Base-by-base conservation (phyloP, 2,329 filamentous ascomycete species). In the Shiraia sp. region DNA sequence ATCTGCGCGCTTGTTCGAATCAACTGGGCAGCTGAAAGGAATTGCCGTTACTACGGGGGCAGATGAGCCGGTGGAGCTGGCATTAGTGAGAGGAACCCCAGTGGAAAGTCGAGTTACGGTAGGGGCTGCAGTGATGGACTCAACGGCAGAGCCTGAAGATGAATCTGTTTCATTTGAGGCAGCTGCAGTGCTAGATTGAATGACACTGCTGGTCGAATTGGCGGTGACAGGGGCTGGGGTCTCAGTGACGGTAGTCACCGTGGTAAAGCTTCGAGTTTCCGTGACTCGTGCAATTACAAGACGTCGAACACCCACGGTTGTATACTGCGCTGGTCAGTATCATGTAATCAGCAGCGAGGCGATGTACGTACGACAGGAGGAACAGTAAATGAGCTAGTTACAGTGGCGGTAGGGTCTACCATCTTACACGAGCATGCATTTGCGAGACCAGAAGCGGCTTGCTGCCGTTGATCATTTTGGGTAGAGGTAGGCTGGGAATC, bases 341-440 rank as follows among this genome's bases (percentile, higher is more conserved):
- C 28, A 13, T 13, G 6, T 8, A 23, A n/a, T n/a, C 10, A 29
- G 19, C 28, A 12, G 7, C 6, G 27, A 12, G 10, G 6, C n/a
- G 10, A 27, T 10, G 17, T n/a, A 53, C 63, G 35, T 56, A 68
- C 64, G 3, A 44, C 45, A 24, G 57, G 36, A 26, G 55, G 51
- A 14, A 58, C 50, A n/a, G 57, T 55, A 33, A 52, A 53, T 6
- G 54, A 62, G 3, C 33, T 24, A 2, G 63, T 67, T 10, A 55
- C 49, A 3, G 63, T 64, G n/a, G 56, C 51, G 0, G 57, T 63
- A 7, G 65, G 63, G 9, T 49, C 42, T 1, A 63, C 54, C 46
- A 58, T 51, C 31, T 58, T 52, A 40, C 63, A 67, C 4, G 55
- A 57, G 47, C 64, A 69, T 15, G 63, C 65, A 24, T 48, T 62